A percentile compares a stretch with the other conserved stretches of the same genome.
Evolutionary conservation across 495 filamentous ascomycete species (phyloP).

Genomic region (Hypoxylon crocopeplum): DNA sequence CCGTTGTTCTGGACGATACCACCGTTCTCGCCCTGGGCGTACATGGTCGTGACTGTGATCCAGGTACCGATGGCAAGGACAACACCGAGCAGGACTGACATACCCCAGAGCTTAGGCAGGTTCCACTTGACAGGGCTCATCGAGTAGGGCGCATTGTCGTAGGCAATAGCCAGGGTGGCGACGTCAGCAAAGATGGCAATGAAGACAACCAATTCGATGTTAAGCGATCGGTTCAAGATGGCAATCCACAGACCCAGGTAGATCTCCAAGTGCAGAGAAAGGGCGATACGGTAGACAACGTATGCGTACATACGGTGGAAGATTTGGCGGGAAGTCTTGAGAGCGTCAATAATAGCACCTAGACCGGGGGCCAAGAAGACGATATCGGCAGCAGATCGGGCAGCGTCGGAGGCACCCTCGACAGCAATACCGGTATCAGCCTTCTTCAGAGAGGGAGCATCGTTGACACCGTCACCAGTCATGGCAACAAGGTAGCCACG

Average conservation of each 20-base stretch:
- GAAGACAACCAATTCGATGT: conserved; percentile 87
- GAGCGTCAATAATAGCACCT: conserved; percentile 88
- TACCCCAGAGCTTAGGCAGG: conserved; percentile 88
- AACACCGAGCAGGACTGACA: conserved; percentile 81
- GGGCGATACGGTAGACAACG: conserved; percentile 92
- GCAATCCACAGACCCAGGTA: conserved; percentile 92
- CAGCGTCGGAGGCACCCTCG: conserved; percentile 91
- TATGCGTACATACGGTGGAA: conserved; percentile 98
- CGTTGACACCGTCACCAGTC: conserved; percentile 98
- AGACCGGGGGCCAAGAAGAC: conserved; percentile 92
- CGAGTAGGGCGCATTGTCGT: conserved; percentile 90
- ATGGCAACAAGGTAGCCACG: conserved; percentile 96
- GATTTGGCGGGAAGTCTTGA: conserved; percentile 94
- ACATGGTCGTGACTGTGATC: conserved; percentile 82
- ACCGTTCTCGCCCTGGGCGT: conserved; percentile 66
- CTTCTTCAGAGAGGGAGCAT: conserved; percentile 95
- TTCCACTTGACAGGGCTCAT: conserved; percentile 93
- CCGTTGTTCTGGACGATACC: conserved; percentile 90
- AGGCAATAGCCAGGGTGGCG: conserved; percentile 90
- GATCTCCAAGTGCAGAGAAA: conserved; percentile 88
- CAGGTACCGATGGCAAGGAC: conserved; percentile 83
- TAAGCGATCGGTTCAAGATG: conserved; percentile 80
- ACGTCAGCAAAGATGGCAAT: conserved; percentile 96
- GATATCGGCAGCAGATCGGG: conserved; percentile 91
- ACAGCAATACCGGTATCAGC: conserved; percentile 94